Conservation (phyloP, 495 filamentous ascomycete genomes). For the Staphylotrichum tortipilum region DNA sequence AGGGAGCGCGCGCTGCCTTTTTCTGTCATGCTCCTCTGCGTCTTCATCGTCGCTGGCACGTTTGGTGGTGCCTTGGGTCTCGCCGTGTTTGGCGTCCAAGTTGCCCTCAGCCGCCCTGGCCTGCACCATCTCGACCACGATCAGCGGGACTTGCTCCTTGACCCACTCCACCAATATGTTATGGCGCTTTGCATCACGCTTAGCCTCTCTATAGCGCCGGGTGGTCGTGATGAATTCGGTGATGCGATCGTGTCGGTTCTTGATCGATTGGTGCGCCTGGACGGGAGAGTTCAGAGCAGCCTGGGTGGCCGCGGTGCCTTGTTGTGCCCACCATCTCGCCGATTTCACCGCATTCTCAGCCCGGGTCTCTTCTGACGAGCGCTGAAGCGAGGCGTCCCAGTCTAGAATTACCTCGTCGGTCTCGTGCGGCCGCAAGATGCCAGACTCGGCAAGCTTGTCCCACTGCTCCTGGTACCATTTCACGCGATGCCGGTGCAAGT, state of each 20-base stretch:
- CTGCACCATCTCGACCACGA: neutral
- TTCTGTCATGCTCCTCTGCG: neutral
- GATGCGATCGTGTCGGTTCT: neutral
- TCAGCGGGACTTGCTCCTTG: neutral
- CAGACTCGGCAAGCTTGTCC: slow-evolving; percentile 3
- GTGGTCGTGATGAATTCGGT: neutral
- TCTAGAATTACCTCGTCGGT: slow-evolving; percentile 1
- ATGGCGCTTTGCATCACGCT: neutral
- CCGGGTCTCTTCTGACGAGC: neutral
- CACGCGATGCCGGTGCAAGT: neutral
- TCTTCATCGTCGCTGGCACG: neutral
- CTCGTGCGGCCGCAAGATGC: slow-evolving; percentile 1
- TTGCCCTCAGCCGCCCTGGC: neutral
- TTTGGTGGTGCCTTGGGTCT: neutral
- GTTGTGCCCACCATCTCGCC: neutral
- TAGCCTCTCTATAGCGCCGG: neutral
- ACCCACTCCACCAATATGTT: neutral
- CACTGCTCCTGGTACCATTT: neutral
- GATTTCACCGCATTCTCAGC: neutral
- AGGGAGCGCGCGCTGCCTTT: neutral
- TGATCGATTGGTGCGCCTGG: neutral
- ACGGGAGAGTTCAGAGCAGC: neutral
- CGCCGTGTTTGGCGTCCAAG: neutral
- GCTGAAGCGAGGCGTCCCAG: neutral
- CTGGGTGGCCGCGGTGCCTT: neutral